phyloP scores from a whole-genome alignment of 2,329 filamentous ascomycete genomes.

The Fusarium sp. region DNA sequence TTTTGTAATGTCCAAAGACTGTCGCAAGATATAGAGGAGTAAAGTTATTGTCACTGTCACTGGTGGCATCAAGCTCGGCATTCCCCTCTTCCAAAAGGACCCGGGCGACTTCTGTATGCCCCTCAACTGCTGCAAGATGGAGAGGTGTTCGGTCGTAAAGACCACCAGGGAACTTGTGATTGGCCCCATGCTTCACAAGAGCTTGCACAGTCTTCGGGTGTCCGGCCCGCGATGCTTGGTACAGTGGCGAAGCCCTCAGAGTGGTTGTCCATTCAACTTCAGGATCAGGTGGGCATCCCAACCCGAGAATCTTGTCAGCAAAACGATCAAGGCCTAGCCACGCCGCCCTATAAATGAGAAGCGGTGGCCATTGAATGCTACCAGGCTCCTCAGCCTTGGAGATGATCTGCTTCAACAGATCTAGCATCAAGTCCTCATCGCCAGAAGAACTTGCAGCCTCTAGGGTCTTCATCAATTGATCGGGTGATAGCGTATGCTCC shows the following conservation, averaged over 20 bases:
- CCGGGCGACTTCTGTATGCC: neutral
- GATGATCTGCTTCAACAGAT: neutral
- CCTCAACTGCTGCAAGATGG: neutral
- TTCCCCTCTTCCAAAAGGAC: neutral
- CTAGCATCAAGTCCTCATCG: neutral
- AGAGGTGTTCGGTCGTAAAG: neutral
- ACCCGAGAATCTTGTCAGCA: neutral
- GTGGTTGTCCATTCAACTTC: neutral
- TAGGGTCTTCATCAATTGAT: neutral
- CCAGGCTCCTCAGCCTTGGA: neutral
- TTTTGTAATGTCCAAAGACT: neutral
- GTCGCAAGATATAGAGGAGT: neutral
- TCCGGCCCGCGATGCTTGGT: neutral
- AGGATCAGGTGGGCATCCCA: conserved; percentile 2
- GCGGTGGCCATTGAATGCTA: neutral
- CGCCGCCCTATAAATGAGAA: neutral
- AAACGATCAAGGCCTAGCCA: neutral
- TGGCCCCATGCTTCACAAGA: neutral
- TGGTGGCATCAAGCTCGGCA: neutral
- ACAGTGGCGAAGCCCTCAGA: neutral
- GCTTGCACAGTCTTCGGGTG: neutral
- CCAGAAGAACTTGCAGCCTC: neutral
- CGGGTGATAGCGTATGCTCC: neutral
- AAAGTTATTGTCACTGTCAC: neutral
- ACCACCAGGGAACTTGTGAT: neutral